Percentiles rank a stretch among this genome's conserved stretches.
These are phyloP conservation scores for Fusarium euwallaceae DNA, from an alignment of 2,329 filamentous ascomycete genomes.

Conservation along the genomic window DNA sequence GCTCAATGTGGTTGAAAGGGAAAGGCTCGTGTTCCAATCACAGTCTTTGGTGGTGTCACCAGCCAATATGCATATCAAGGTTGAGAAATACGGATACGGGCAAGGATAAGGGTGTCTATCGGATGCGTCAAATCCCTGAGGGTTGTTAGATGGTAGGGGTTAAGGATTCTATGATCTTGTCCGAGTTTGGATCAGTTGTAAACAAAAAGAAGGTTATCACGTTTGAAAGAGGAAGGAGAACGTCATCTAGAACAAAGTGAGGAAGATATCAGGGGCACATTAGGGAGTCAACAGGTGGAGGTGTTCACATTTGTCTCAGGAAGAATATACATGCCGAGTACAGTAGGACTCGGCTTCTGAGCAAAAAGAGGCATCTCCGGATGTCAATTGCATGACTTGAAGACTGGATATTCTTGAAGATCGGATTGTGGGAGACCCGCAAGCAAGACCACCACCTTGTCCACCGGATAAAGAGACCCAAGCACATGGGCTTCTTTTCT, in stretches of 20 bases:
- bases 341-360: neutral
- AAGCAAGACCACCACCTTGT: neutral
- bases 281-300: too few relatives aligned
- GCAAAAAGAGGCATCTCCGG: neutral
- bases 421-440: neutral
- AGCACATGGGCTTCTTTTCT: neutral
- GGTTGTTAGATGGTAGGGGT: slow-evolving; percentile 8
- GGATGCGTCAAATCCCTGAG: slow-evolving; percentile 1
- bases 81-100: slow-evolving; percentile 17
- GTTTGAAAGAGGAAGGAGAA: neutral
- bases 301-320: neutral
- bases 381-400: neutral
- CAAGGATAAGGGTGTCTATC: slow-evolving; percentile 21
- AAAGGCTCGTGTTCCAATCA: neutral
- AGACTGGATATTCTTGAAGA: neutral
- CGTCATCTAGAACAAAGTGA: neutral
- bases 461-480: neutral
- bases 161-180: neutral
- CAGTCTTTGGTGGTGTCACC: slow-evolving; percentile 7
- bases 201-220: neutral
- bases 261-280: neutral
- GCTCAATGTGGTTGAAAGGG: neutral
- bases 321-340: neutral
- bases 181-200: neutral
- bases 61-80: neutral